Evolutionary conservation across 2,329 filamentous ascomycete genomes (phyloP).

Genomic region (Xylaria sp.): DNA sequence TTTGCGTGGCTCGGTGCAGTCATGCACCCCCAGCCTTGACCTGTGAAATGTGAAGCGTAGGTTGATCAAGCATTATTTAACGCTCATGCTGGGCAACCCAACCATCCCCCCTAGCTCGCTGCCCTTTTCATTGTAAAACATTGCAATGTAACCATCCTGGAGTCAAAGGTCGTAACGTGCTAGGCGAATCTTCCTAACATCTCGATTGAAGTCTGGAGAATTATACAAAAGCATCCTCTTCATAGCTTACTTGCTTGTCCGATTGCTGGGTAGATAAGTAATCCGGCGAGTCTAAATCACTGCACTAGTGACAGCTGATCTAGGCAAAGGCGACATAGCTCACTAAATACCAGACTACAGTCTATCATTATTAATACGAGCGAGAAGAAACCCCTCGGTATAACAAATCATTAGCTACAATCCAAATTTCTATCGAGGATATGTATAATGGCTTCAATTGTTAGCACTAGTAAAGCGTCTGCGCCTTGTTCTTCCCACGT

Average conservation of each 20-base stretch:
- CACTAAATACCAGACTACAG: neutral
- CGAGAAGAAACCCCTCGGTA: neutral
- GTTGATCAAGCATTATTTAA: neutral
- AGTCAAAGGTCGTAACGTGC: neutral
- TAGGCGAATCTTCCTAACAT: neutral
- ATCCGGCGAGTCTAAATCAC: neutral
- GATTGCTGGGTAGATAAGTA: neutral
- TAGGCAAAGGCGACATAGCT: neutral
- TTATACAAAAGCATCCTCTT: neutral
- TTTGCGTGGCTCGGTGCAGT: neutral
- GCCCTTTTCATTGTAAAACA: neutral
- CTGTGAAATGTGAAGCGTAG: neutral
- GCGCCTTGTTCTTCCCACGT: neutral
- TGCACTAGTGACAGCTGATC: too few relatives aligned
- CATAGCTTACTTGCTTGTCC: neutral
- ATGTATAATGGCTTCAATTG: slow-evolving; percentile 5
- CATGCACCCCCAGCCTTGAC: neutral
- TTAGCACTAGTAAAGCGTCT: neutral
- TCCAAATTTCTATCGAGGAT: slow-evolving; percentile 1
- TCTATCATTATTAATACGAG: neutral
- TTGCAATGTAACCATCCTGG: too few relatives aligned
- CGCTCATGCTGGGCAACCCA: neutral
- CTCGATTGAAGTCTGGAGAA: neutral
- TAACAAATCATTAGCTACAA: neutral
- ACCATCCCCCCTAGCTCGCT: neutral